These are phyloP conservation scores for Gymnopilus dilepis DNA, from an alignment of 768 basidiomycete species.

Conservation along the genomic window DNA sequence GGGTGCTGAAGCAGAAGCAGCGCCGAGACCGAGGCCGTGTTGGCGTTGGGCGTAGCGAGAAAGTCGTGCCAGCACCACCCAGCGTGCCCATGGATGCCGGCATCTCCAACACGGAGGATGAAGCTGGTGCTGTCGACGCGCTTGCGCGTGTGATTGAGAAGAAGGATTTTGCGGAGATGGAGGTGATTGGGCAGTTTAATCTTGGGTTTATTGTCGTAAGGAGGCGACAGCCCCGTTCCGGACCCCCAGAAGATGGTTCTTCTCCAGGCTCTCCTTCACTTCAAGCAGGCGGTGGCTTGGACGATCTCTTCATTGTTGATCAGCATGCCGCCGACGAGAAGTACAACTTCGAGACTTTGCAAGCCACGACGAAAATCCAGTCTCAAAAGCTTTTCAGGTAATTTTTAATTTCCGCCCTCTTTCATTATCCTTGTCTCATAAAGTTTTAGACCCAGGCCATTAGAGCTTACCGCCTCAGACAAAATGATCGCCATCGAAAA, in stretches of 20 bases:
- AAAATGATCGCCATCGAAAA: conserved; percentile 90
- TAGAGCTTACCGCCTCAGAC: conserved; percentile 90
- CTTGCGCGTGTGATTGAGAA: conserved; percentile 89
- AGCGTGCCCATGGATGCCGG: conserved; percentile 43
- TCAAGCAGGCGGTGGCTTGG: conserved; percentile 40
- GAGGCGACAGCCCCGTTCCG: conserved; percentile 42
- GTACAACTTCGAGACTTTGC: conserved; percentile 96
- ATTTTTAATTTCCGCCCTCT: conserved; percentile 27
- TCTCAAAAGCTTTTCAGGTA: conserved; percentile 86
- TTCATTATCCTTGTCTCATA: not conserved
- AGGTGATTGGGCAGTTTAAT: conserved; percentile 93
- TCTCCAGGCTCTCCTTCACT: not conserved
- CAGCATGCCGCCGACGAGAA: conserved; percentile 99
- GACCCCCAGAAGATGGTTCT: not conserved
- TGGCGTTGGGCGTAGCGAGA: not conserved
- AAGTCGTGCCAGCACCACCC: not conserved
- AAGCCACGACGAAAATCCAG: conserved; percentile 87
- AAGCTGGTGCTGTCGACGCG: conserved; percentile 62
- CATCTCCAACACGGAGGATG: conserved; percentile 48
- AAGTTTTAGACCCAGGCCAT: conserved; percentile 63
- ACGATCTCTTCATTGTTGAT: conserved; percentile 96
- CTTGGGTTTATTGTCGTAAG: conserved; percentile 91
- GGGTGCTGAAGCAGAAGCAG: conserved; percentile 21
- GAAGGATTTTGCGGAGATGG: conserved; percentile 83
- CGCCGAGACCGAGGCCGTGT: conserved; percentile 5